Percentiles rank a stretch among this genome's conserved stretches.
These are phyloP conservation scores for Begonia masoniana DNA, from an alignment of 306 rosid species.

Conservation along the genomic window DNA sequence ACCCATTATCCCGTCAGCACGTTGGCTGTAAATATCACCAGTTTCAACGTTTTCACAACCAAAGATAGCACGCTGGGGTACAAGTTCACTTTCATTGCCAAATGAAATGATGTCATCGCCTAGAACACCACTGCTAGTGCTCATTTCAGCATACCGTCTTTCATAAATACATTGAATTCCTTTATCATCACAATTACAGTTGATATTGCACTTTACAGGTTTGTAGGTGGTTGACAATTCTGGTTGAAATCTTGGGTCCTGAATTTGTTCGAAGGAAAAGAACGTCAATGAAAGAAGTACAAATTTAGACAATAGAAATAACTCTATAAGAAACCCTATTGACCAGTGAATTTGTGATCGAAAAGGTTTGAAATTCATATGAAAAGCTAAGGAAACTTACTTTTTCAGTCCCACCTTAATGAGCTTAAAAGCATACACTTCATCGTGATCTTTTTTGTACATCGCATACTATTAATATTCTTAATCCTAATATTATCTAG, in stretches of 20 bases:
- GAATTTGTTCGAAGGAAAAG: background rate
- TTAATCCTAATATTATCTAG: no score
- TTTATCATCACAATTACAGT: slow-evolving; percentile 27
- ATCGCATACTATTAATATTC: no score
- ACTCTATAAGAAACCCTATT: no score
- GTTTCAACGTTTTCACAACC: slow-evolving; percentile 42
- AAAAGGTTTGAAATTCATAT: no score
- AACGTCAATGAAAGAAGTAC: no score
- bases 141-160: slow-evolving; percentile 41
- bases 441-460: no score
- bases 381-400: no score
- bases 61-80: slow-evolving; percentile 40
- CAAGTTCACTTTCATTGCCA: slow-evolving; percentile 31
- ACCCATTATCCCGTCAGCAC: slow-evolving; percentile 46
- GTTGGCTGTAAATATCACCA: slow-evolving; percentile 42
- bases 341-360: no score
- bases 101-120: slow-evolving; percentile 34
- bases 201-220: slow-evolving; percentile 29
- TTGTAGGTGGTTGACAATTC: slow-evolving; percentile 25
- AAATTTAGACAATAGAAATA: no score
- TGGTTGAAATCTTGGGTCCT: slow-evolving; percentile 41
- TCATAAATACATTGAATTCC: slow-evolving; percentile 36
- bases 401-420: no score
- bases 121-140: slow-evolving; percentile 41
- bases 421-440: no score